Evolutionary conservation across 345 rosid species (phyloP).

Genomic region (Melastoma malabathricum): DNA sequence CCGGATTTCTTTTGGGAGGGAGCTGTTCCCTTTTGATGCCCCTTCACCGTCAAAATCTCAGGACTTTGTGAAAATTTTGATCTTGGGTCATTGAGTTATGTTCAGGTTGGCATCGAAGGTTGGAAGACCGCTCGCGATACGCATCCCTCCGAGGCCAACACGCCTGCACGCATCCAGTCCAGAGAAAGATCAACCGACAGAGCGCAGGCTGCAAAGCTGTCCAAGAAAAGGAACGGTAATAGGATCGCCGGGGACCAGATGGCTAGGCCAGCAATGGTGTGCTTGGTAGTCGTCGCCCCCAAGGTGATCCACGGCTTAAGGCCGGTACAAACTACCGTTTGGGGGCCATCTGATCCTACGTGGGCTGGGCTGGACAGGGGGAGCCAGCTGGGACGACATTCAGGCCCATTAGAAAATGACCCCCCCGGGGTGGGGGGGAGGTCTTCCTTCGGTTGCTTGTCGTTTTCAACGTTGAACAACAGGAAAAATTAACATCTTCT

Average conservation of each 20-base stretch:
- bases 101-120: slow-evolving; percentile 45
- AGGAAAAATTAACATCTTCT: no score
- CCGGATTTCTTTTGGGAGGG: no score
- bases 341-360: slow-evolving; percentile 33
- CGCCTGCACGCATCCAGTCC: slow-evolving; percentile 42
- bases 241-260: slow-evolving; percentile 16
- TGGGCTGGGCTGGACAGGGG: no score
- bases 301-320: slow-evolving; percentile 29
- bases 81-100: neutral
- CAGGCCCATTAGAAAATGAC: no score
- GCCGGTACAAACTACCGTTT: slow-evolving; percentile 48
- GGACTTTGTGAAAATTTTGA: neutral
- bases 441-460: no score
- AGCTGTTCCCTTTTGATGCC: no score
- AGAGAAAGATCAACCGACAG: slow-evolving; percentile 28
- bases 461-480: neutral
- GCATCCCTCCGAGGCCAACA: slow-evolving; percentile 38
- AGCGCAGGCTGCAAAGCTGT: slow-evolving; percentile 38
- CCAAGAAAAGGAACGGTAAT: slow-evolving; percentile 22
- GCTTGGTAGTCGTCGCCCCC: slow-evolving; percentile 50
- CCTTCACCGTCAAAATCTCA: no score
- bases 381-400: no score
- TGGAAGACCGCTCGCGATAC: slow-evolving; percentile 50
- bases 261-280: slow-evolving; percentile 46
- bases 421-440: neutral